Evolutionary conservation across 495 filamentous ascomycete genomes (phyloP).

Genomic region (Xylona heveae): DNA sequence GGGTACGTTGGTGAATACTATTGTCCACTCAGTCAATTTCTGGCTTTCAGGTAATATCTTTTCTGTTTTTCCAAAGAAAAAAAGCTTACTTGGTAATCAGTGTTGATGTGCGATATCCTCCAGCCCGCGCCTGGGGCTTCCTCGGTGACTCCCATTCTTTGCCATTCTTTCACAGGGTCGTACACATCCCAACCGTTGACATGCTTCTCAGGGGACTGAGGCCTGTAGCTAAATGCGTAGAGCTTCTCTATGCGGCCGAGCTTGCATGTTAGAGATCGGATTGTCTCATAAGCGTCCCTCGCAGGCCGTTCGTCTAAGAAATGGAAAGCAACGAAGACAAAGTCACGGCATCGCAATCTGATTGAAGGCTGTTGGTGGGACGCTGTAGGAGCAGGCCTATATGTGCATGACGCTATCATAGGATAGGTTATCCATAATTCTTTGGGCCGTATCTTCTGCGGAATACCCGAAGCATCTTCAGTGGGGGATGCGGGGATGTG

Average conservation of each 20-base stretch:
- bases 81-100: slow-evolving; percentile 43
- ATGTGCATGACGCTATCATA: slow-evolving; percentile 56
- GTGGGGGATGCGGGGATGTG: slow-evolving; percentile 10
- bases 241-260: slow-evolving; percentile 72
- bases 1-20: slow-evolving; percentile 95
- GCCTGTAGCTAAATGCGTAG: slow-evolving; percentile 71
- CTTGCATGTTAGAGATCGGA: slow-evolving; percentile 62
- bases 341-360: slow-evolving; percentile 77
- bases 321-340: slow-evolving; percentile 80
- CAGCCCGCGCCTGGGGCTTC: slow-evolving; percentile 57
- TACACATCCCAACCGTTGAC: slow-evolving; percentile 80
- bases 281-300: slow-evolving; percentile 74
- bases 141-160: slow-evolving; percentile 58
- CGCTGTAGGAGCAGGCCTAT: slow-evolving; percentile 45
- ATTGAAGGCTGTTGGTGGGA: slow-evolving; percentile 48
- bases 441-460: slow-evolving; percentile 27
- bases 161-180: slow-evolving; percentile 60
- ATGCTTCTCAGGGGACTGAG: slow-evolving; percentile 48
- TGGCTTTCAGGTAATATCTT: too few relatives aligned
- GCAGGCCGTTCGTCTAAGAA: slow-evolving; percentile 54
- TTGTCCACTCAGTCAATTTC: slow-evolving; percentile 2
- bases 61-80: background rate
- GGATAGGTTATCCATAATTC: slow-evolving; percentile 90
- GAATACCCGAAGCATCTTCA: slow-evolving; percentile 4
- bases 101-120: slow-evolving; percentile 81